Evolutionary conservation across 2,329 filamentous ascomycete species (phyloP).

Genomic region (Huntiella moniliformis): DNA sequence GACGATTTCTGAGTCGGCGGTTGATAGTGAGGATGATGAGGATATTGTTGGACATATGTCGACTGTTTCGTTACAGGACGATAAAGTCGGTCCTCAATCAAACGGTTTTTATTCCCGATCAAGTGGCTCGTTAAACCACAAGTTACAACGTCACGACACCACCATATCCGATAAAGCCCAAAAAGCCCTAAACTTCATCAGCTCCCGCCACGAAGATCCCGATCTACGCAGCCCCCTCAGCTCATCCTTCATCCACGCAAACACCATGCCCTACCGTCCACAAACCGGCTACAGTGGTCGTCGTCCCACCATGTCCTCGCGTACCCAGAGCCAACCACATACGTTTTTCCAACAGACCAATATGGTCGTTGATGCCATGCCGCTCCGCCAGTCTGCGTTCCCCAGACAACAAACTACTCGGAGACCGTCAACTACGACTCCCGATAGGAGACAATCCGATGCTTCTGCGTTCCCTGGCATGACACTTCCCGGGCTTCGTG

Average conservation of each 20-base stretch:
- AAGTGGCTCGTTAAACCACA: conserved; percentile 16
- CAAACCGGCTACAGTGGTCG: conserved; percentile 6
- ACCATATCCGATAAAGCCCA: conserved; percentile 28
- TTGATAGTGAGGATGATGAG: conserved; percentile 24
- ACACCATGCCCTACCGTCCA: conserved; percentile 21
- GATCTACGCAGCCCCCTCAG: conserved; percentile 15
- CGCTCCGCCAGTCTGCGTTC: conserved; percentile 10
- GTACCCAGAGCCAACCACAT: conserved; percentile 12
- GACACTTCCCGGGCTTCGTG: background rate
- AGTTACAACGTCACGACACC: conserved; percentile 15
- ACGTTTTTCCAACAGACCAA: conserved; percentile 9
- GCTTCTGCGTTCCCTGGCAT: background rate
- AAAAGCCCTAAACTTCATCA: conserved; percentile 31
- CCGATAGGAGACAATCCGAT: conserved; percentile 17
- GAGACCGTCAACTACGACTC: conserved; percentile 15
- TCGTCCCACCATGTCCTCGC: conserved; percentile 10
- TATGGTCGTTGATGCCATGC: background rate
- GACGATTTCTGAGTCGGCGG: conserved; percentile 21
- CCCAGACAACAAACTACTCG: conserved; percentile 3
- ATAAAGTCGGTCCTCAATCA: background rate
- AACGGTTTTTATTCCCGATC: background rate
- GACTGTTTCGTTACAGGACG: background rate
- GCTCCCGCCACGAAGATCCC: conserved; percentile 20
- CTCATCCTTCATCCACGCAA: background rate
- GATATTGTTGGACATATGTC: conserved; percentile 14